A percentile compares a stretch with the other conserved stretches of the same genome.
phyloP scores from a whole-genome alignment of 345 rosid species.

The Eucalyptus coolabah region DNA sequence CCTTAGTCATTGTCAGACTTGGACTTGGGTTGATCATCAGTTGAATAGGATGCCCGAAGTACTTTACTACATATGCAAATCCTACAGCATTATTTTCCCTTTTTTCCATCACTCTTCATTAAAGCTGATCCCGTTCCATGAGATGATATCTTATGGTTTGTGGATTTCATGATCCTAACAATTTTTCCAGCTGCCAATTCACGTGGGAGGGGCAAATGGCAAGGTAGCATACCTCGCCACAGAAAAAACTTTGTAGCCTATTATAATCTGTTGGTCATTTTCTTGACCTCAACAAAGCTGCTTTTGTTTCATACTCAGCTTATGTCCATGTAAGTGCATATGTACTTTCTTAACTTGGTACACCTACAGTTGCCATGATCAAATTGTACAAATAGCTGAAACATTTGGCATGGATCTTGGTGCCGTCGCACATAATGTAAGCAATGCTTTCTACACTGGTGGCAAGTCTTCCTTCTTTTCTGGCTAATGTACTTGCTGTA shows the following conservation, averaged over 20 bases:
- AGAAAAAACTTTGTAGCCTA: slow-evolving; percentile 82
- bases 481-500: not conserved
- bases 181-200: slow-evolving; percentile 59
- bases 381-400: not conserved
- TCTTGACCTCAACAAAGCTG: not conserved
- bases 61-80: not conserved
- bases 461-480: not conserved
- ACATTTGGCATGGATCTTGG: not conserved
- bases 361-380: not conserved
- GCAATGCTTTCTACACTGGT: not conserved
- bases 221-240: slow-evolving; percentile 93
- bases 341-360: slow-evolving; percentile 12
- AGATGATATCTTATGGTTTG: not conserved
- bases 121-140: too few relatives aligned
- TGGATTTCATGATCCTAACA: not conserved
- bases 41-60: not conserved
- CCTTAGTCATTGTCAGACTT: not conserved
- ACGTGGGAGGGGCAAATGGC: slow-evolving; percentile 87
- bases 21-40: not conserved
- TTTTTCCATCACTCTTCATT: too few relatives aligned
- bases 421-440: not conserved
- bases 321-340: not conserved
- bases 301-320: not conserved
- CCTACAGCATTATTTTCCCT: too few relatives aligned
- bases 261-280: not conserved